These are phyloP conservation scores for Phytopythium vexans DNA, from an alignment of 352 stramenopile species.

Conservation along the genomic window DNA sequence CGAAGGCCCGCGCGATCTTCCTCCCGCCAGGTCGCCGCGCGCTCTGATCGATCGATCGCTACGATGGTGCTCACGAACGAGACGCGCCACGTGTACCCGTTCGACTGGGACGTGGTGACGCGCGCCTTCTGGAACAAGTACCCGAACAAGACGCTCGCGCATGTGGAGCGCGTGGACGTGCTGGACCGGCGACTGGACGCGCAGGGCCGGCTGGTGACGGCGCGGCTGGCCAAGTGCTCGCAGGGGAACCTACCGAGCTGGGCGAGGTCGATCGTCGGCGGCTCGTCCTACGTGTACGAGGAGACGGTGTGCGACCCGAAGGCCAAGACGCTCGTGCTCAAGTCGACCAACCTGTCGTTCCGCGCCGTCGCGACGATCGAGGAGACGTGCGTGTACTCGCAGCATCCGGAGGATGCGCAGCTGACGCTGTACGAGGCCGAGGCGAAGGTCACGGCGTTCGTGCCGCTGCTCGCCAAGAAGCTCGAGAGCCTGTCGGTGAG, in stretches of 20 bases:
- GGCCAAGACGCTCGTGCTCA: conserved; percentile 65
- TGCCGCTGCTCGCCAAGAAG: conserved; percentile 77
- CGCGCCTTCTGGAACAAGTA: conserved; percentile 90
- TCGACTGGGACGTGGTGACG: conserved; percentile 81
- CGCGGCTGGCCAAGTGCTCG: conserved; percentile 68
- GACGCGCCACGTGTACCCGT: conserved; percentile 76
- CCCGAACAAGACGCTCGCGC: conserved; percentile 69
- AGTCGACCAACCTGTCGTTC: conserved; percentile 80
- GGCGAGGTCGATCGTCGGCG: conserved; percentile 60
- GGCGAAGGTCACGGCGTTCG: conserved; percentile 79
- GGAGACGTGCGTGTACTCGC: conserved; percentile 82
- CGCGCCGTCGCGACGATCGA: conserved; percentile 75
- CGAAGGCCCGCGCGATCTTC: too few species aligned
- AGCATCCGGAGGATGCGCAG: conserved; percentile 47
- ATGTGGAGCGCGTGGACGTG: conserved; percentile 83
- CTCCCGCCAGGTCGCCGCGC: too few species aligned
- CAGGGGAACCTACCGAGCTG: conserved; percentile 76
- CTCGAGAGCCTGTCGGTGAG: conserved; percentile 78
- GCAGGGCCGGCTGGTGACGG: conserved; percentile 62
- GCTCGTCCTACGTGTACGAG: conserved; percentile 80
- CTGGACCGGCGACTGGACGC: conserved; percentile 68
- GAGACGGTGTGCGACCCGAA: conserved; percentile 72
- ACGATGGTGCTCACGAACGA: conserved; percentile 76
- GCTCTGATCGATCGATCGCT: too few species aligned
- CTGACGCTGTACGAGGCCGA: conserved; percentile 70